Conservation (phyloP, 805 yeast genomes). For the Clavispora fructus region DNA sequence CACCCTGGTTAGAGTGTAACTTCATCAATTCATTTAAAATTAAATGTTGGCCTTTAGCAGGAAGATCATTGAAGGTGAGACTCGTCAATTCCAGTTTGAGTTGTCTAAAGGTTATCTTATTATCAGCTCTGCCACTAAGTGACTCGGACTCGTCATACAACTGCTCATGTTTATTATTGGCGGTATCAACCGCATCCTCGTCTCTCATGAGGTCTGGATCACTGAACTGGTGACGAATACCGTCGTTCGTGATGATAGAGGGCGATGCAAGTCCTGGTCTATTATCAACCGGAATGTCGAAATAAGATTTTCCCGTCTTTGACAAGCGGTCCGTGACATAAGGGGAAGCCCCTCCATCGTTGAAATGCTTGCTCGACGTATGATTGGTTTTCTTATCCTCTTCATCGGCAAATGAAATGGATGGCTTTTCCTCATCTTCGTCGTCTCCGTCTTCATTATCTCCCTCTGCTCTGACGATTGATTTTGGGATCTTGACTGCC, state of each 20-base stretch:
- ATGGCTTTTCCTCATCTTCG: slow-evolving; percentile 36
- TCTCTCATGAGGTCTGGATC: slow-evolving; percentile 17
- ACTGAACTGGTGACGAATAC: slow-evolving; percentile 25
- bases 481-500: slow-evolving; percentile 66
- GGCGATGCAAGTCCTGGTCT: slow-evolving; percentile 21
- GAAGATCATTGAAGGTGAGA: slow-evolving; percentile 74
- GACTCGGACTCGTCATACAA: slow-evolving; percentile 2
- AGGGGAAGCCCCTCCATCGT: neutral
- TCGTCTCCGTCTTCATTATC: slow-evolving; percentile 38
- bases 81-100: slow-evolving; percentile 32
- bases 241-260: slow-evolving; percentile 33
- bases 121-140: neutral
- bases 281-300: slow-evolving; percentile 4
- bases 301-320: neutral
- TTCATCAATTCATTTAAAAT: slow-evolving; percentile 84
- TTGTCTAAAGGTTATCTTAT: slow-evolving; percentile 26
- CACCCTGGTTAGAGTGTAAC: slow-evolving; percentile 43
- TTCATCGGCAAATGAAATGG: slow-evolving; percentile 56
- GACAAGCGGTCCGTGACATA: slow-evolving; percentile 4
- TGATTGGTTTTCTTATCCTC: slow-evolving; percentile 20
- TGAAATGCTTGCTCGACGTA: slow-evolving; percentile 2
- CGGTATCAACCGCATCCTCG: slow-evolving; percentile 8
- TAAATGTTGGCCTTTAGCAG: slow-evolving; percentile 86
- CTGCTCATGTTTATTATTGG: slow-evolving; percentile 7
- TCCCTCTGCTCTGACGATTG: slow-evolving; percentile 63